These are phyloP conservation scores for Colletotrichum coccodes DNA, from an alignment of 2,329 filamentous ascomycete genomes.

Conservation along the genomic window DNA sequence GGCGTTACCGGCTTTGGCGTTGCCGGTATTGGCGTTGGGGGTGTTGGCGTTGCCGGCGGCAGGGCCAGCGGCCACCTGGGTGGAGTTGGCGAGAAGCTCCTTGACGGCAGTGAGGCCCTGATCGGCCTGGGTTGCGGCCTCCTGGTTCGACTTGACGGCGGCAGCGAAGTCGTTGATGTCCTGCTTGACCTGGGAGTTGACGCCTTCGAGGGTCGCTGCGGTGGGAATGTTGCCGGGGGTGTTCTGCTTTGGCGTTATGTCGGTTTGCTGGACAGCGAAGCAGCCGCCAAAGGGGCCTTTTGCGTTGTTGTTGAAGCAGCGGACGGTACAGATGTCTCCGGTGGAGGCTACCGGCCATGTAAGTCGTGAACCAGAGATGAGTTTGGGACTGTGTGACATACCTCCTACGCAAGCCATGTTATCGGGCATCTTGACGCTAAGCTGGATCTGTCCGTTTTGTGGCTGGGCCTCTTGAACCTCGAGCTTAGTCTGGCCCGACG, in stretches of 20 bases:
- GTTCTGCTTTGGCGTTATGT: slow-evolving; percentile 53
- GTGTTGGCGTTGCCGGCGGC: not conserved
- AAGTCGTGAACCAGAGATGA: not conserved
- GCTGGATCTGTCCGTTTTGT: slow-evolving; percentile 65
- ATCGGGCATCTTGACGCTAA: slow-evolving; percentile 63
- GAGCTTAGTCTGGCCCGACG: slow-evolving; percentile 55
- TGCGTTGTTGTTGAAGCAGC: slow-evolving; percentile 67
- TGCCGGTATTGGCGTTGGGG: slow-evolving; percentile 25
- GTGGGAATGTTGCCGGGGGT: slow-evolving; percentile 57
- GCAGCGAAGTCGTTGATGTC: slow-evolving; percentile 61
- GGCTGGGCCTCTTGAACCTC: slow-evolving; percentile 65
- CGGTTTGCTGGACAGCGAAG: slow-evolving; percentile 66
- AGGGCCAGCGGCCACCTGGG: slow-evolving; percentile 44
- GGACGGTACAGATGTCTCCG: slow-evolving; percentile 68
- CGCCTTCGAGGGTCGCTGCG: slow-evolving; percentile 52
- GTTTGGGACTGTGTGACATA: slow-evolving; percentile 41
- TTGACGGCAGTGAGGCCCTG: slow-evolving; percentile 52
- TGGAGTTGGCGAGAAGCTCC: slow-evolving; percentile 45
- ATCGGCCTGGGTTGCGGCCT: slow-evolving; percentile 41
- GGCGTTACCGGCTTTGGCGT: slow-evolving; percentile 34
- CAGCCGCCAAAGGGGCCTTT: slow-evolving; percentile 68
- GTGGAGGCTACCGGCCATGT: slow-evolving; percentile 53
- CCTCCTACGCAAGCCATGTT: slow-evolving; percentile 61
- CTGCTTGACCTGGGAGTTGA: slow-evolving; percentile 59
- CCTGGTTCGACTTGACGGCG: slow-evolving; percentile 53